Conservation (phyloP, 2,329 filamentous ascomycete genomes). For the Alternaria ethzedia region DNA sequence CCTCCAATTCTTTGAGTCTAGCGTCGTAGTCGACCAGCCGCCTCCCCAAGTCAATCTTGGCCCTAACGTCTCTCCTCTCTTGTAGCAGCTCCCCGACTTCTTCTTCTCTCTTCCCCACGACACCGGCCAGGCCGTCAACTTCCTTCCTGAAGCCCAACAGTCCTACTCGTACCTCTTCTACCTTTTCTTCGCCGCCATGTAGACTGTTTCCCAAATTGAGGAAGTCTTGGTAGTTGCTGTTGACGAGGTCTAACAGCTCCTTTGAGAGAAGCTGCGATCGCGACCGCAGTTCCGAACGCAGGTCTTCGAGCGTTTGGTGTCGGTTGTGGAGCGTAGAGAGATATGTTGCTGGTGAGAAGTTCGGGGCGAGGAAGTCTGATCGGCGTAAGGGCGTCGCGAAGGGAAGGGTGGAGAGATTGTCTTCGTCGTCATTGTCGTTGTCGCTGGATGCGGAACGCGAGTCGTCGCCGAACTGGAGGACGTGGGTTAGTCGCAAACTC, state of each 20-base stretch:
- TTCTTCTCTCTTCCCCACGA: constrained; percentile 67
- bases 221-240: constrained; percentile 93
- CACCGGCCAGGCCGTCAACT: constrained; percentile 73
- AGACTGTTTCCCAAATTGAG: constrained; percentile 81
- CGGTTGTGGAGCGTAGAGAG: constrained; percentile 83
- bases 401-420: constrained; percentile 71
- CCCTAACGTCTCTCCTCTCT: constrained; percentile 74
- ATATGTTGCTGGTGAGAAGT: constrained; percentile 82
- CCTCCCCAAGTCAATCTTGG: constrained; percentile 67
- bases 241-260: constrained; percentile 93
- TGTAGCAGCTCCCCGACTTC: constrained; percentile 68
- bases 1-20: constrained; percentile 68
- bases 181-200: constrained; percentile 85
- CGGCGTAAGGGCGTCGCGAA: constrained; percentile 87
- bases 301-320: constrained; percentile 94
- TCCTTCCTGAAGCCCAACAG: constrained; percentile 85
- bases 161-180: constrained; percentile 88
- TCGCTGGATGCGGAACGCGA: constrained; percentile 13
- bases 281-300: constrained; percentile 83
- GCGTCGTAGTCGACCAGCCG: constrained; percentile 71
- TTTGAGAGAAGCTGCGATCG: constrained; percentile 79
- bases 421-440: constrained; percentile 56
- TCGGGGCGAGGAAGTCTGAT: constrained; percentile 74
- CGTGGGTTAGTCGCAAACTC: neutral
- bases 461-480: constrained; percentile 15